These are phyloP conservation scores for Dendrobium nobile DNA, from an alignment of 106 monocot species.

Conservation along the genomic window DNA sequence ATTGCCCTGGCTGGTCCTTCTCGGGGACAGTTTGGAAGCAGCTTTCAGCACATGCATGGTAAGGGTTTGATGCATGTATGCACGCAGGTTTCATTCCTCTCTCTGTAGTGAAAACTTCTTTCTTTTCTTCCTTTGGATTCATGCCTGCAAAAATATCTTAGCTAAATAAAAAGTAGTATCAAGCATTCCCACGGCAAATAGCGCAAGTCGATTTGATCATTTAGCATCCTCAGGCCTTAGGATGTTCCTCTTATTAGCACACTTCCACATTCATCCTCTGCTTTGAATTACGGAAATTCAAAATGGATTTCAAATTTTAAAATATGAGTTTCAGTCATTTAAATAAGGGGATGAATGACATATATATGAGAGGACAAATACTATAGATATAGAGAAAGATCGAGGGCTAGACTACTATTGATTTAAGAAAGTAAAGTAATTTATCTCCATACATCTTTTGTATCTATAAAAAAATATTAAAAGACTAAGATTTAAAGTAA, in stretches of 20 bases:
- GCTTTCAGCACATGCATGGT: conserved; percentile 1
- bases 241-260: background rate
- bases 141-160: background rate
- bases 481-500: too few species aligned
- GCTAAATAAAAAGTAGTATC: background rate
- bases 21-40: background rate
- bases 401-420: too few species aligned
- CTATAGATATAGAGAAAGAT: too few species aligned
- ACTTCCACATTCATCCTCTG: background rate
- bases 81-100: background rate
- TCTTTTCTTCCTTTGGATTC: background rate
- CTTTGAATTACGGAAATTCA: background rate
- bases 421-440: too few species aligned
- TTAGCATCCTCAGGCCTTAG: too few species aligned
- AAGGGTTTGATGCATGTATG: background rate
- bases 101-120: background rate
- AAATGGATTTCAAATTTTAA: background rate
- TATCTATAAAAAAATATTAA: too few species aligned
- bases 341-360: background rate
- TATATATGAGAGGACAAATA: background rate
- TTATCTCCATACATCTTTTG: too few species aligned
- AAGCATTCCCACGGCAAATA: background rate
- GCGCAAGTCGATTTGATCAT: background rate
- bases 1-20: background rate
- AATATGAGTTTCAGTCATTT: background rate